A percentile compares a stretch with the other conserved stretches of the same genome.
Conservation (phyloP, 129 eudicot genomes). For the Centaurea solstitialis region DNA sequence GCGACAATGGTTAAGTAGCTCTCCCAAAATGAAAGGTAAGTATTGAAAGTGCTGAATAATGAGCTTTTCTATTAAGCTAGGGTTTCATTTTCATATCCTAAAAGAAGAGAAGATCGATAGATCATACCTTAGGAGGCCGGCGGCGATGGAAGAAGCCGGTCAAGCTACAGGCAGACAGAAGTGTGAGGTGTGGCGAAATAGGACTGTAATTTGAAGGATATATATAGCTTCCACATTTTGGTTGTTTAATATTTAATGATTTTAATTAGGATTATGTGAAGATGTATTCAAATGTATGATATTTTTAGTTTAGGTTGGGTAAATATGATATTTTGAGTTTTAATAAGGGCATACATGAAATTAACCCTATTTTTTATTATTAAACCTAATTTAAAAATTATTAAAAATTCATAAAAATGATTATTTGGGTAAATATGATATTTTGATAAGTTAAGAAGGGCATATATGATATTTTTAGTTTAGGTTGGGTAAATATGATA, state of each 20-base stretch:
- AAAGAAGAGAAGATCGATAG: neutral
- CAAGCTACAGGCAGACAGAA: neutral
- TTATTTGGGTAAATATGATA: too few relatives aligned
- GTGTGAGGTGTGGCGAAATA: neutral
- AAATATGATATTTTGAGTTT: too few relatives aligned
- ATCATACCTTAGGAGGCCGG: constrained; percentile 9
- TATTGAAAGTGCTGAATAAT: neutral
- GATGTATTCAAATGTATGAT: too few relatives aligned
- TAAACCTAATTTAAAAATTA: too few relatives aligned
- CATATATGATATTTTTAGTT: too few relatives aligned
- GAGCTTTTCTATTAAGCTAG: neutral
- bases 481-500: too few relatives aligned
- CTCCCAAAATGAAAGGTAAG: constrained; percentile 1
- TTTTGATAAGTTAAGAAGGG: too few relatives aligned
- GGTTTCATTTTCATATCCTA: neutral
- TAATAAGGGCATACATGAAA: too few relatives aligned
- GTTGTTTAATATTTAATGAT: neutral
- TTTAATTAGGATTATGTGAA: too few relatives aligned
- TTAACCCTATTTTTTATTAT: too few relatives aligned
- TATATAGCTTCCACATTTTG: neutral
- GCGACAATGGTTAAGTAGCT: neutral
- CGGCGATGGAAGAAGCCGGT: constrained; percentile 14
- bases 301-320: too few relatives aligned
- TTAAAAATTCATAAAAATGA: too few relatives aligned
- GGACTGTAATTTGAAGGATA: neutral